Percentiles rank a stretch among this genome's conserved stretches.
These are phyloP conservation scores for Candida adriatica DNA, from an alignment of 805 yeast species.

Conservation along the genomic window DNA sequence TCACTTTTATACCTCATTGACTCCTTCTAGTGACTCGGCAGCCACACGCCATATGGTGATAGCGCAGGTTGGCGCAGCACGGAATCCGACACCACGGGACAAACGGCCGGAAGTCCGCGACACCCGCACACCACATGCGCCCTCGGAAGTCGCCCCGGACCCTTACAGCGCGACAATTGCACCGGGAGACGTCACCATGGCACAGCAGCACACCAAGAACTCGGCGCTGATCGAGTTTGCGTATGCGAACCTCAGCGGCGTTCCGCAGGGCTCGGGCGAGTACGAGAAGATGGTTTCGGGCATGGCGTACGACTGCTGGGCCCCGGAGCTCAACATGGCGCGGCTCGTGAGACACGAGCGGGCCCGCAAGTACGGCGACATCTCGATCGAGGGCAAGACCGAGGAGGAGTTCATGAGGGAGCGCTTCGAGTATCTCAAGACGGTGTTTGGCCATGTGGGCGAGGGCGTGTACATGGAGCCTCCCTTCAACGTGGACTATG, in stretches of 20 bases:
- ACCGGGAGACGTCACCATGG: conserved; percentile 10
- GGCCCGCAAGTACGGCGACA: conserved; percentile 23
- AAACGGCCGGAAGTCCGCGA: no score
- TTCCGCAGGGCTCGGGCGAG: conserved; percentile 26
- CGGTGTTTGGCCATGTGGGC: conserved; percentile 41
- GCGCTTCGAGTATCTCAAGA: conserved; percentile 28
- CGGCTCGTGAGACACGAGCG: conserved; percentile 24
- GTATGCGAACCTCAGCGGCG: conserved; percentile 14
- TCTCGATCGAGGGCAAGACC: conserved; percentile 21
- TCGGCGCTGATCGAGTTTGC: conserved; percentile 18
- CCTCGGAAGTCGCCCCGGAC: no score
- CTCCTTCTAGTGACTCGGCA: no score
- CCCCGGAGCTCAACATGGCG: conserved; percentile 21
- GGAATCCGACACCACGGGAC: no score
- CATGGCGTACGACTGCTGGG: conserved; percentile 34
- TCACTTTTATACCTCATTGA: no score
- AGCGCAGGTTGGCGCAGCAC: no score
- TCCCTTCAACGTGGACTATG: conserved; percentile 61
- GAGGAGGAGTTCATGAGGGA: conserved; percentile 28
- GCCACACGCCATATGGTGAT: no score
- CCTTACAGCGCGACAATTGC: no score
- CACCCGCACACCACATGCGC: no score
- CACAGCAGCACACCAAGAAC: conserved; percentile 23
- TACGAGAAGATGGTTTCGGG: conserved; percentile 54
- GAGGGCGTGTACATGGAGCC: conserved; percentile 39